Evolutionary conservation across 345 rosid genomes (phyloP).

Genomic region (Mangifera indica): DNA sequence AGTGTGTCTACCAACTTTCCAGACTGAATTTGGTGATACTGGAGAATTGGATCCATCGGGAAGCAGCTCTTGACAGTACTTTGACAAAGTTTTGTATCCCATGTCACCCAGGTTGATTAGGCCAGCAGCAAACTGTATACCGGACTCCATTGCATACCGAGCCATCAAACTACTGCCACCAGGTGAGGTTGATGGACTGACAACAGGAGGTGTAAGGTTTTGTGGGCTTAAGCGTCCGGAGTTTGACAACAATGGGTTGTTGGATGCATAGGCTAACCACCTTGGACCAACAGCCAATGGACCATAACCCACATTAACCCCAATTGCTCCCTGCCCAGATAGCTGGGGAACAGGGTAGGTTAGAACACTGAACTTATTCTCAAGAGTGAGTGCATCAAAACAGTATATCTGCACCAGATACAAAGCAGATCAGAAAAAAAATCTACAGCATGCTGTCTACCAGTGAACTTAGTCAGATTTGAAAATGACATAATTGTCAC

Average conservation of each 20-base stretch:
- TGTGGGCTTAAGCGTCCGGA: slow-evolving; percentile 85
- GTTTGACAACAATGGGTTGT: slow-evolving; percentile 54
- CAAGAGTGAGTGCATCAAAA: slow-evolving; percentile 86
- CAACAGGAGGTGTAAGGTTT: slow-evolving; percentile 68
- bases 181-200: slow-evolving; percentile 85
- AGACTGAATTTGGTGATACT: slow-evolving; percentile 67
- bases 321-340: slow-evolving; percentile 67
- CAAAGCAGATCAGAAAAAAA: slow-evolving; percentile 21
- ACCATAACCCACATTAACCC: slow-evolving; percentile 84
- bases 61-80: slow-evolving; percentile 82
- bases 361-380: slow-evolving; percentile 87
- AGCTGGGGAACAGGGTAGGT: slow-evolving; percentile 93
- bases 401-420: slow-evolving; percentile 74
- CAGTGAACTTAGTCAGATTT: neutral
- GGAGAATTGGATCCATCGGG: slow-evolving; percentile 92
- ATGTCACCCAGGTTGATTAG: slow-evolving; percentile 80
- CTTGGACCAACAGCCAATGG: slow-evolving; percentile 97
- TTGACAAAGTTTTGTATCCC: slow-evolving; percentile 90
- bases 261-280: slow-evolving; percentile 96
- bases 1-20: slow-evolving; percentile 71
- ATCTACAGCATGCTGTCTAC: neutral
- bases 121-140: slow-evolving; percentile 86
- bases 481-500: slow-evolving; percentile 7
- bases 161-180: slow-evolving; percentile 83
- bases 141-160: slow-evolving; percentile 95